A percentile compares a stretch with the other conserved stretches of the same genome.
Evolutionary conservation across 225 moss, liverwort and hornwort species (phyloP).

Genomic region (Antitrichia curtipendula): DNA sequence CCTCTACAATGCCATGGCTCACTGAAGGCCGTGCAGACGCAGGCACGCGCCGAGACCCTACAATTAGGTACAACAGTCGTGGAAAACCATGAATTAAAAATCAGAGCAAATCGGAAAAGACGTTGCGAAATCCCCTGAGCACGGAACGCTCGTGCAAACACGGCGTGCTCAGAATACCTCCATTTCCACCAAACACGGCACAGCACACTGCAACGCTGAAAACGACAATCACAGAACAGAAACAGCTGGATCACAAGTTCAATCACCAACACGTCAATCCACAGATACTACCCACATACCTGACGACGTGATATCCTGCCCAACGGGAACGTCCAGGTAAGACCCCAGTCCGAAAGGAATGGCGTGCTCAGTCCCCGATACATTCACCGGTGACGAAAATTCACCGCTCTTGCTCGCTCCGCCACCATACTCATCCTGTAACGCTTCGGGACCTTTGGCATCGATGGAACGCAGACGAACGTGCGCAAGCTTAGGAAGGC

Average conservation of each 20-base stretch:
- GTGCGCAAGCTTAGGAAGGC: conserved; percentile 82
- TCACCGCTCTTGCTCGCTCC: conserved; percentile 31
- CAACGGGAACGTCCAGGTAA: conserved; percentile 87
- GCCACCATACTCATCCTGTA: conserved; percentile 33
- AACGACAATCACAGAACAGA: not conserved
- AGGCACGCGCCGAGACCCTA: conserved; percentile 51
- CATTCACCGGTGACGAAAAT: conserved; percentile 28
- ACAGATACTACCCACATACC: conserved; percentile 23
- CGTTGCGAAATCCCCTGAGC: not conserved
- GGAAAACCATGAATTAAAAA: conserved; percentile 17
- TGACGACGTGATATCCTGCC: conserved; percentile 83
- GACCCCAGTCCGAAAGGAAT: conserved; percentile 72
- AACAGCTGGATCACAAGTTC: not conserved
- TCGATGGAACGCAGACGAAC: conserved; percentile 82
- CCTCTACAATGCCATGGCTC: conserved; percentile 77
- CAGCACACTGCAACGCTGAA: not conserved
- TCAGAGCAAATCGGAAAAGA: not conserved
- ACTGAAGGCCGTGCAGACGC: conserved; percentile 48
- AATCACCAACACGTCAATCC: not conserved
- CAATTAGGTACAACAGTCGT: conserved; percentile 19
- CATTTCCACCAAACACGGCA: not conserved
- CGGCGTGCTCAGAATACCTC: not conserved
- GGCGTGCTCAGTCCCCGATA: conserved; percentile 26
- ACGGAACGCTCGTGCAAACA: not conserved
- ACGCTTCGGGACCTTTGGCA: conserved; percentile 42